Evolutionary conservation across 1,139 yeast genomes (phyloP).

Genomic region (Suhomyces bolitotheri): DNA sequence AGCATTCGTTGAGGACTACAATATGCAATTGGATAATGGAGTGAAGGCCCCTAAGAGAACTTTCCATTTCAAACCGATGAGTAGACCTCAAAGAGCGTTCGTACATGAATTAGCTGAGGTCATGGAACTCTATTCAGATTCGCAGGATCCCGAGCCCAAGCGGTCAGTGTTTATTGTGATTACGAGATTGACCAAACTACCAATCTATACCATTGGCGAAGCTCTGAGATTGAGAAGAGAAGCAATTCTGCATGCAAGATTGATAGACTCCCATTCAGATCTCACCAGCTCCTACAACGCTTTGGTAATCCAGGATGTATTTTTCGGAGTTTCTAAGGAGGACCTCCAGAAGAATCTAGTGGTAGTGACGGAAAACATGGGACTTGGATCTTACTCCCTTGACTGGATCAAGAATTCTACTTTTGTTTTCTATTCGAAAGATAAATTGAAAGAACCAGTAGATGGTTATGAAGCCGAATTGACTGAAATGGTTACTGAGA

Average conservation of each 20-base stretch:
- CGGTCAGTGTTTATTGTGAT: slow-evolving; percentile 66
- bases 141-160: slow-evolving; percentile 81
- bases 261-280: slow-evolving; percentile 26
- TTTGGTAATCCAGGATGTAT: slow-evolving; percentile 52
- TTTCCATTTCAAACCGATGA: slow-evolving; percentile 74
- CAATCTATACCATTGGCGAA: slow-evolving; percentile 29
- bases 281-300: slow-evolving; percentile 46
- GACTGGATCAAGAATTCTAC: slow-evolving; percentile 45
- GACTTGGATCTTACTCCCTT: slow-evolving; percentile 25
- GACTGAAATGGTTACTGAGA: slow-evolving; percentile 30
- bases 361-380: slow-evolving; percentile 22
- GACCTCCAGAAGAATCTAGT: slow-evolving; percentile 40
- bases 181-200: slow-evolving; percentile 35
- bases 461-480: slow-evolving; percentile 36
- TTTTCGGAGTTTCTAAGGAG: slow-evolving; percentile 52
- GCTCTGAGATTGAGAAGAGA: slow-evolving; percentile 33
- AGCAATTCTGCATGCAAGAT: slow-evolving; percentile 17
- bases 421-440: slow-evolving; percentile 43
- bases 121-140: slow-evolving; percentile 62
- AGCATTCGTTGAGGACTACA: slow-evolving; percentile 44
- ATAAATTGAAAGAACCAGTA: slow-evolving; percentile 22
- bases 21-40: slow-evolving; percentile 19
- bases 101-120: slow-evolving; percentile 66
- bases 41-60: slow-evolving; percentile 22
- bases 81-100: slow-evolving; percentile 64